These are phyloP conservation scores for Pneumocystis carinii DNA, from an alignment of 1,139 yeast species.

Conservation along the genomic window DNA sequence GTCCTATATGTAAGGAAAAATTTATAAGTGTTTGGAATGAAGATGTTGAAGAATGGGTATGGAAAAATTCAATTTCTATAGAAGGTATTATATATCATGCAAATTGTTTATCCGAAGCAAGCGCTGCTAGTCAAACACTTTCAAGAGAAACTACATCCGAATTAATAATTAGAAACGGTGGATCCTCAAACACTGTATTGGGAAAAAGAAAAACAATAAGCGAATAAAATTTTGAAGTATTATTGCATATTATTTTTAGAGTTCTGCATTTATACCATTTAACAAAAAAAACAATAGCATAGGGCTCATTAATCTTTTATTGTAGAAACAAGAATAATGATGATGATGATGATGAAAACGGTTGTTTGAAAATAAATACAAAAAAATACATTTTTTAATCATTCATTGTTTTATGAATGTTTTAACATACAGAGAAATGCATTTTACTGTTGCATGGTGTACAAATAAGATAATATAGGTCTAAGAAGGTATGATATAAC, in stretches of 20 bases:
- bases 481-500: neutral
- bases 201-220: neutral
- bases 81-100: conserved; percentile 71
- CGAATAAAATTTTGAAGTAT: neutral
- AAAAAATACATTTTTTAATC: neutral
- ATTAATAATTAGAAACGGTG: neutral
- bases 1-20: conserved; percentile 78
- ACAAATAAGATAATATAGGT: neutral
- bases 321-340: too few species aligned
- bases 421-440: neutral
- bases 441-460: neutral
- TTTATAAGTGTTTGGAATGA: conserved; percentile 73
- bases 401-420: neutral
- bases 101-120: conserved; percentile 64
- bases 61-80: conserved; percentile 63
- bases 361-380: neutral
- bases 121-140: conserved; percentile 1
- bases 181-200: neutral
- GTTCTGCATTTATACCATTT: neutral
- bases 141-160: neutral
- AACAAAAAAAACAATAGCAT: neutral
- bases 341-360: too few species aligned
- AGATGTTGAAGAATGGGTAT: conserved; percentile 88
- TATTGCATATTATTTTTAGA: neutral
- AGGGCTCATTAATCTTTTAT: neutral